phyloP scores from a whole-genome alignment of 495 filamentous ascomycete genomes.

The Physcia stellaris region DNA sequence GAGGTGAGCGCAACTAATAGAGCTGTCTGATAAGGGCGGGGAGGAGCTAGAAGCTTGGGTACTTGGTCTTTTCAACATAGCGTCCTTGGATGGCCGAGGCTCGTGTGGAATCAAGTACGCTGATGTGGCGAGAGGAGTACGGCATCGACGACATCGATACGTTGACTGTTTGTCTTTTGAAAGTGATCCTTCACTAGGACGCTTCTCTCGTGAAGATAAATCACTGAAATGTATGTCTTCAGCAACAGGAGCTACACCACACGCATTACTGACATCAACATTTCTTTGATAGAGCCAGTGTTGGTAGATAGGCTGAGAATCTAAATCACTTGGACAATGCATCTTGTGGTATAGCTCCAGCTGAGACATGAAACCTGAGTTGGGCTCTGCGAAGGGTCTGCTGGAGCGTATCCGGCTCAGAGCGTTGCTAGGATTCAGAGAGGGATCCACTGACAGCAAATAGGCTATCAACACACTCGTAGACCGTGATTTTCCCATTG shows the following conservation, averaged over 20 bases:
- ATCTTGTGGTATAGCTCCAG: constrained; percentile 76
- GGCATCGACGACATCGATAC: constrained; percentile 13
- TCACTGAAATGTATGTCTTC: constrained; percentile 74
- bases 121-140: constrained; percentile 48
- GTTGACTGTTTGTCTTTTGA: not conserved
- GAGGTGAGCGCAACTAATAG: constrained; percentile 55
- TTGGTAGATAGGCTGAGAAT: constrained; percentile 61
- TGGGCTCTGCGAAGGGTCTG: constrained; percentile 69
- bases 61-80: constrained; percentile 4
- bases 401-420: constrained; percentile 46
- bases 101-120: constrained; percentile 45
- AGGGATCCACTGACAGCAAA: constrained; percentile 45
- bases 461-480: constrained; percentile 75
- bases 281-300: constrained; percentile 77
- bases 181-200: too few relatives aligned
- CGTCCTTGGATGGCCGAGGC: constrained; percentile 6
- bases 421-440: constrained; percentile 43
- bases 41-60: constrained; percentile 1
- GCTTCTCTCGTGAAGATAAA: too few relatives aligned
- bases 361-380: constrained; percentile 78
- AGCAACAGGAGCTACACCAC: constrained; percentile 57
- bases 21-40: not conserved
- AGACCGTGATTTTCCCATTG: constrained; percentile 91
- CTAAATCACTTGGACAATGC: constrained; percentile 58
- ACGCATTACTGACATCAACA: constrained; percentile 56